Evolutionary conservation across 169 alveolate species (phyloP), one percentile per base, ranked within the genome.

Genomic region (Plasmodium gaboni): DNA sequence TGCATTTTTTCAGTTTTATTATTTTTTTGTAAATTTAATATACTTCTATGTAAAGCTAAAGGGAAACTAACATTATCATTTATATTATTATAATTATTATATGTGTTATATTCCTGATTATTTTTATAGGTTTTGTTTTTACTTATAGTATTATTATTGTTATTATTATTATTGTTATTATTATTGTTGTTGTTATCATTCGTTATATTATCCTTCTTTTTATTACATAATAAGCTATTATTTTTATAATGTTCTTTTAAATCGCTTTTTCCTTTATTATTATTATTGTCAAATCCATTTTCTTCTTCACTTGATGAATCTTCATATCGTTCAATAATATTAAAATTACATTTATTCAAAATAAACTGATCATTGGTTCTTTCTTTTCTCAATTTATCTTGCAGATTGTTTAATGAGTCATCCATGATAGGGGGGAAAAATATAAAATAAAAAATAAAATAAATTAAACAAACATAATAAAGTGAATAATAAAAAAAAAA

Each of bases 371-470:
- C 65, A 38, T 50, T 67, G 26, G 83, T 69, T 42, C 91, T 61
- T 83, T 83, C 91, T 42, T 83, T 70, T 26, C 91, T 55, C 44
- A 83, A 72, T 48, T 68, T 83, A 61, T 83, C 91, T 22, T 83
- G 91, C 10, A 83, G 63, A 4, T 51, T n/a, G 12, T 83, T 57
- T 32, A 19, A 15, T 19, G 68, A 59, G 22, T 59, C 12, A n/a
- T n/a, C 68, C 68, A 59, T 59, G 19, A 59, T 59, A 17, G 8
- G 44, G 57, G 1, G 38, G 10, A 26, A 32, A 32, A 32, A 32
- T 4, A 32, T 1, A 32, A 32, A 32, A 32, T 4, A 32, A 0
- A 32, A 32, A 32, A 32, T 32, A 6, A 32, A 32, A 32, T 28
- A 4, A 28, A 28, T 28, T 32, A 32, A 32, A 32, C 44, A 32